A percentile compares a stretch with the other conserved stretches of the same genome.
These are phyloP conservation scores for Digitaria exilis DNA, from an alignment of 202 grass and related monocot species.

Conservation along the genomic window DNA sequence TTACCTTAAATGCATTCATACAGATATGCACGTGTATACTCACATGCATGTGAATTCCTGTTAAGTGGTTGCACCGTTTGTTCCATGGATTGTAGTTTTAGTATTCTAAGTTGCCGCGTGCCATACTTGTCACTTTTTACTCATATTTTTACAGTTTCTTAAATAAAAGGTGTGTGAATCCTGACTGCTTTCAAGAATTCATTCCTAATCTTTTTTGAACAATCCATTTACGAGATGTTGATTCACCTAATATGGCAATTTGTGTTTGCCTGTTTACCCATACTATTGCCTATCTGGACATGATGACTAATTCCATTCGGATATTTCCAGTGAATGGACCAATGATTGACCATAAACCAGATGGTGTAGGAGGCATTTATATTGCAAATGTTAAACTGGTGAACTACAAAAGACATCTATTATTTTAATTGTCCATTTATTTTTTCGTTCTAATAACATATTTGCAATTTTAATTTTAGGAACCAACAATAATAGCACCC, in stretches of 20 bases:
- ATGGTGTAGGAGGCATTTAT: constrained; percentile 50
- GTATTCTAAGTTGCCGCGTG: not conserved
- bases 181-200: not conserved
- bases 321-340: constrained; percentile 67
- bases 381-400: constrained; percentile 84
- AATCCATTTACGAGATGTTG: not conserved
- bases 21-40: constrained; percentile 13
- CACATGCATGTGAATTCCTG: not conserved
- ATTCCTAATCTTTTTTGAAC: not conserved
- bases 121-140: not conserved
- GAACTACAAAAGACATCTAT: constrained; percentile 25
- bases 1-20: not conserved
- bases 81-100: constrained; percentile 20
- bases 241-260: not conserved
- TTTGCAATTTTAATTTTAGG: not conserved
- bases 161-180: constrained; percentile 1
- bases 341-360: constrained; percentile 60
- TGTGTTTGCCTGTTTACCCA: constrained; percentile 15
- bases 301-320: constrained; percentile 33
- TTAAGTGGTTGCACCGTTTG: constrained; percentile 22
- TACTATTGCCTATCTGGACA: constrained; percentile 23
- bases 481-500: not conserved
- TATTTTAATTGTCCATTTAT: not conserved
- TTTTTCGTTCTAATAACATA: not conserved
- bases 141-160: constrained; percentile 10